Conservation (phyloP, 2,329 filamentous ascomycete genomes). For the Colletotrichum somersetense region DNA sequence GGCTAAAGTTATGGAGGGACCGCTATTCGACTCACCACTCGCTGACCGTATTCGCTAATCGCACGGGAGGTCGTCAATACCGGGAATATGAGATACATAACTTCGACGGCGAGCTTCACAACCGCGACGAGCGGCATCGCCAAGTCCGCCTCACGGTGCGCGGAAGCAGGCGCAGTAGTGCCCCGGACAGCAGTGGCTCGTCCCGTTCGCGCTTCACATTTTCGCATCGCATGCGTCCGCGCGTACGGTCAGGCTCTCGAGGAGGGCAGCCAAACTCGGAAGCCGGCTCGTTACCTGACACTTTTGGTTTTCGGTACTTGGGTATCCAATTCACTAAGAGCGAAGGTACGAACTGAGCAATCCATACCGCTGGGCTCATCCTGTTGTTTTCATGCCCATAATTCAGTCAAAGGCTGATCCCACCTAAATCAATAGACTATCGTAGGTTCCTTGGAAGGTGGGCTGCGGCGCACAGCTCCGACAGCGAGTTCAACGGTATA, state of each 20-base stretch:
- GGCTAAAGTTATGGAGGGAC: constrained; percentile 66
- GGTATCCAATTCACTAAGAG: constrained; percentile 63
- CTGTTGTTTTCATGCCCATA: neutral
- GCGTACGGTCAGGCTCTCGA: constrained; percentile 51
- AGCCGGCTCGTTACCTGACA: constrained; percentile 43
- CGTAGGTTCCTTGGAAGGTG: constrained; percentile 61
- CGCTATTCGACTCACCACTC: constrained; percentile 62
- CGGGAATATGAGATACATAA: constrained; percentile 62
- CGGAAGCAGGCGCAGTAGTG: constrained; percentile 56
- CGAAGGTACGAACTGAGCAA: constrained; percentile 53
- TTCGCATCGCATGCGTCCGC: constrained; percentile 57
- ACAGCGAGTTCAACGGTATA: constrained; percentile 60
- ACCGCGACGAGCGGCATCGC: constrained; percentile 60
- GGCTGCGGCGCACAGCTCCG: constrained; percentile 59
- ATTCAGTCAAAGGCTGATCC: constrained; percentile 3
- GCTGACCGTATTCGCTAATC: constrained; percentile 62
- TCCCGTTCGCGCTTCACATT: constrained; percentile 56
- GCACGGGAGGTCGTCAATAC: constrained; percentile 57
- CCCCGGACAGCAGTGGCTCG: constrained; percentile 52
- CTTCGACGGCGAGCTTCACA: constrained; percentile 62
- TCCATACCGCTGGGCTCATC: neutral
- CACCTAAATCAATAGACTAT: constrained; percentile 53
- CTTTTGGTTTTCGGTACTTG: constrained; percentile 61
- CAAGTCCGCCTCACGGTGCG: constrained; percentile 59
- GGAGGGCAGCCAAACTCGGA: constrained; percentile 44